Evolutionary conservation across 805 yeast genomes (phyloP).

Genomic region (Ogataea nonfermentans): DNA sequence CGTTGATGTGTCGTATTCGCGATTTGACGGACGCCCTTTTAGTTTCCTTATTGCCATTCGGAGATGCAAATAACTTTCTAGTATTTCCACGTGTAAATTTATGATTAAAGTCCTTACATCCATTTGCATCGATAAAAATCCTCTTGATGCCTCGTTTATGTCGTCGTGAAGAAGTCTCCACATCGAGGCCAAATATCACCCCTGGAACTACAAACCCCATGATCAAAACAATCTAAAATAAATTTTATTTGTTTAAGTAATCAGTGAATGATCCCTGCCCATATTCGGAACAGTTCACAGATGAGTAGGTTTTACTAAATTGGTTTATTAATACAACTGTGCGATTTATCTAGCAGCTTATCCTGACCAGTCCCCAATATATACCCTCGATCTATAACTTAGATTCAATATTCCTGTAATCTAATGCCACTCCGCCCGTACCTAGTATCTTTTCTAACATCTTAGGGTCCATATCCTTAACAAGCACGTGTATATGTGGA

Average conservation of each 20-base stretch:
- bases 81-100: conserved; percentile 3
- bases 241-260: not conserved
- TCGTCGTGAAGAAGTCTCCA: conserved; percentile 5
- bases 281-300: conserved; percentile 1
- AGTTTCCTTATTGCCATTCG: not conserved
- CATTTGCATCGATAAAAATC: conserved; percentile 5
- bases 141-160: conserved; percentile 6
- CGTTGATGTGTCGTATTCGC: not conserved
- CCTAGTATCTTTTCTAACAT: conserved; percentile 20
- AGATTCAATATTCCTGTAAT: conserved; percentile 5
- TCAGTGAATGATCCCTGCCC: not conserved
- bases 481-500: conserved; percentile 68
- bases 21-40: not conserved
- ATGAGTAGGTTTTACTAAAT: not conserved
- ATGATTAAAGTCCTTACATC: conserved; percentile 8
- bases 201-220: conserved; percentile 17
- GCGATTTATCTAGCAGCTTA: no score
- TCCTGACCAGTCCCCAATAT: no score
- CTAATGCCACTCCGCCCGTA: conserved; percentile 26
- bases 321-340: no score
- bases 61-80: not conserved
- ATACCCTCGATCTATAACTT: conserved; percentile 8
- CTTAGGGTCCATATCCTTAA: conserved; percentile 40
- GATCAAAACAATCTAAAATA: conserved; percentile 4
- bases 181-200: conserved; percentile 7